Evolutionary conservation across 306 rosid species (phyloP), one percentile per base, ranked within the genome.

Genomic region (Comarum palustre): DNA sequence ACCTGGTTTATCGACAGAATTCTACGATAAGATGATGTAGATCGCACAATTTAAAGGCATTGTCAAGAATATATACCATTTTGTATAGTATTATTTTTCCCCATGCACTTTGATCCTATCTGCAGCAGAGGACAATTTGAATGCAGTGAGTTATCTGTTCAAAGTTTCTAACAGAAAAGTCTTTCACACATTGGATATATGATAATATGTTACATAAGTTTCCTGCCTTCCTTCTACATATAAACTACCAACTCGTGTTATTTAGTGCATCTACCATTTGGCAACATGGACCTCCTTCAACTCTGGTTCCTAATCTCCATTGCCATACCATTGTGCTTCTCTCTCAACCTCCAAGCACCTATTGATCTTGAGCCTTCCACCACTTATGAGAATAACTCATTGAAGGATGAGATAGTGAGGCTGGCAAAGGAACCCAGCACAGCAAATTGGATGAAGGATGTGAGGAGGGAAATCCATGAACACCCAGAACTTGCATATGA

Each of bases 401-500:
- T 76, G 72, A 82, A 45, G 59, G 77, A 77, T 31, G 79, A 78
- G 66, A 82, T 93, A 69, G 55, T 87, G 1, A 85, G 81, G 75
- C 31, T 93, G 6, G 89, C 96, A 14, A 87, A 87, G 58, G 79
- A 62, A 34, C 84, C 92, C 41, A 39, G 20, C 5, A 79, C 79
- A 6, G 72, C 83, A 77, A 71, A 76, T n/a, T 93, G 93, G 96
- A 93, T 93, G 88, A 89, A 81, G 79, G 59, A 52, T 10, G 80
- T 87, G 3, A 83, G 93, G 76, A 90, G 96, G 72, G 87, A 87
- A 83, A 90, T 93, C 60, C 98, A 93, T 45, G 88, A 89, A 72
- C 24, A 89, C 76, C 98, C 97, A 13, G 98, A 92, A 66, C 91
- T 92, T 79, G 92, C 91, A 12, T 78, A 76, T 60, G 92, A 90